Conservation (phyloP, 106 monocot species). For the Chionographis japonica region DNA sequence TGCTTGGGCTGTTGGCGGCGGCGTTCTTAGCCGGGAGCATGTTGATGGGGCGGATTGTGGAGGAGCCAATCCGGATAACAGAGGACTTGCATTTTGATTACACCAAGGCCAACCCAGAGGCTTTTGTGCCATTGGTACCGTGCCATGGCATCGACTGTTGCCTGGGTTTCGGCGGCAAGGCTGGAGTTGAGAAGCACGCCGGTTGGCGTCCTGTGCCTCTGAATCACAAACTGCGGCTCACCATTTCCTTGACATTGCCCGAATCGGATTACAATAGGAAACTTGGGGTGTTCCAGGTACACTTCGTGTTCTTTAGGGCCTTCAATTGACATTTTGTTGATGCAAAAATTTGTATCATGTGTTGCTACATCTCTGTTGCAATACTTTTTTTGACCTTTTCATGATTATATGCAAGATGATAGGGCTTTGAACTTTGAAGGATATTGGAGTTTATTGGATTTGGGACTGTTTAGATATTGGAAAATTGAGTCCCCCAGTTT, state of each 20-base stretch:
- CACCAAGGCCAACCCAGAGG: constrained; percentile 70
- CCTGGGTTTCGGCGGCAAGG: constrained; percentile 8
- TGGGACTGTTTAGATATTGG: too few species aligned
- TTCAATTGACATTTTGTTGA: not conserved
- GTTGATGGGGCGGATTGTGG: constrained; percentile 38
- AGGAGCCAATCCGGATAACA: constrained; percentile 56
- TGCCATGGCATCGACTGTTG: constrained; percentile 7
- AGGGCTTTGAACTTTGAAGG: too few species aligned
- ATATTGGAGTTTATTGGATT: too few species aligned
- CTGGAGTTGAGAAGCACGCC: not conserved
- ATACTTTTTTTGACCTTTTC: too few species aligned
- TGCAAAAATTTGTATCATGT: not conserved
- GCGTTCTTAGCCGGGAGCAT: constrained; percentile 52
- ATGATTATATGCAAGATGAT: too few species aligned
- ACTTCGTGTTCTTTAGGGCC: not conserved
- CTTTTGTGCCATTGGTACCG: constrained; percentile 44
- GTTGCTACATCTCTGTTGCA: too few species aligned
- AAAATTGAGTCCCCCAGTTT: too few species aligned
- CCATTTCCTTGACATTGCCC: constrained; percentile 61
- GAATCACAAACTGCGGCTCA: constrained; percentile 51
- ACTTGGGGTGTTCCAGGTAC: constrained; percentile 94
- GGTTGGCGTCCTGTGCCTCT: constrained; percentile 22
- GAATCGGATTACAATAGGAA: constrained; percentile 89
- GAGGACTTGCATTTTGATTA: constrained; percentile 81
- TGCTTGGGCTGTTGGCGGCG: constrained; percentile 39